Evolutionary conservation across 192 early-diverging fungal genomes (phyloP), one percentile per base, ranked within the genome.

Genomic region (Mortierella alpina): DNA sequence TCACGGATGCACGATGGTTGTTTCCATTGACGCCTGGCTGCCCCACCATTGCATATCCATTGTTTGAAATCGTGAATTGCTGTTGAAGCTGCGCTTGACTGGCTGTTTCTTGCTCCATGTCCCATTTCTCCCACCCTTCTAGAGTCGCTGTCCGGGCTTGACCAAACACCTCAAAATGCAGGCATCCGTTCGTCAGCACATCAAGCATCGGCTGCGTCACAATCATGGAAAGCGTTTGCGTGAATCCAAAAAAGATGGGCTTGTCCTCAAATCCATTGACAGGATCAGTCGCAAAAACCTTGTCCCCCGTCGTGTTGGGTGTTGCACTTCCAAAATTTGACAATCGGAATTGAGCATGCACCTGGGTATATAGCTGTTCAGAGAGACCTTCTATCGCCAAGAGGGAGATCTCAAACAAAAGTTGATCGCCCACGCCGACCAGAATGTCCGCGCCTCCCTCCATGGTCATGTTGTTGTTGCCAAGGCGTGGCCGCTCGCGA

Each of bases 281-380:
- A 18, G 87, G 85, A 40, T 92, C 88, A 0, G 93, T 93, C 6
- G 89, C 77, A 82, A 81, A 94, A 6, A 90, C 63, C 13, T 86
- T 84, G 60, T 89, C 89, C 9, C 55, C 75, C 0, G 68, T 53
- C 6, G 87, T 77, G 55, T 84, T 78, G 11, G 79, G 52, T 39
- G 65, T 22, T 15, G 82, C 79, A 22, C 77, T 86, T 10, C 87
- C 89, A 82, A 93, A 92, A 4, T 89, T 89, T 6, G 88, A 90
- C 5, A 89, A 75, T 57, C 88, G 85, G 81, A 93, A 94, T 64
- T 94, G 93, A 31, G 87, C 85, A 67, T 94, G 93, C 39, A 94
- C 86, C 59, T 94, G 88, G 15, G 86, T 88, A 73, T 80, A 93
- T 68, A 88, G 83, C 18, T 81, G 61, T 70, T 92, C 91, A 31